phyloP scores from a whole-genome alignment of 305 asterid genomes.

The Euphrasia arctica region DNA sequence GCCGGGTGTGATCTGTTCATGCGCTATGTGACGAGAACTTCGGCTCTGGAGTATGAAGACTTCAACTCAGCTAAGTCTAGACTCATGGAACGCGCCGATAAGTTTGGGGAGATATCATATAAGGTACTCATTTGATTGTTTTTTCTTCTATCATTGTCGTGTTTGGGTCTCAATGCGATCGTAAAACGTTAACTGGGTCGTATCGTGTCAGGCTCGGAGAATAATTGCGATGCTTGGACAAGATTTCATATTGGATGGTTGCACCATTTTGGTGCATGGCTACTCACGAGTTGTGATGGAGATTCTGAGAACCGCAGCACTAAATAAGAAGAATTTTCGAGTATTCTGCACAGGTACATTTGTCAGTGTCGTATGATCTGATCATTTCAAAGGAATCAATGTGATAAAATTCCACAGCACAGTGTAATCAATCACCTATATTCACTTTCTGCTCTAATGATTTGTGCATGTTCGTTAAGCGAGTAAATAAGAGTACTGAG shows the following conservation, averaged over 20 bases:
- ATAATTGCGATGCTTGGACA: constrained; percentile 88
- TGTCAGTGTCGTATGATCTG: neutral
- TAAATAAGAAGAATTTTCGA: constrained; percentile 62
- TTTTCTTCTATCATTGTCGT: constrained; percentile 14
- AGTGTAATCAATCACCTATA: neutral
- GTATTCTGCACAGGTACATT: constrained; percentile 75
- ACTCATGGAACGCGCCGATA: constrained; percentile 92
- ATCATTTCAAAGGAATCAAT: constrained; percentile 14
- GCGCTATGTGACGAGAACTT: constrained; percentile 92
- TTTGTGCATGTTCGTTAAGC: neutral
- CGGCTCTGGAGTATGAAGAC: constrained; percentile 85
- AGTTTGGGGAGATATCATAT: constrained; percentile 86
- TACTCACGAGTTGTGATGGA: constrained; percentile 90
- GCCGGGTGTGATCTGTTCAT: constrained; percentile 93
- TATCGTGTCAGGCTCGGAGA: constrained; percentile 62
- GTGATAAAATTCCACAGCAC: constrained; percentile 4
- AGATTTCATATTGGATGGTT: constrained; percentile 89
- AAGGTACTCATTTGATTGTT: constrained; percentile 42
- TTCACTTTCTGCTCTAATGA: neutral
- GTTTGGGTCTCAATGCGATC: constrained; percentile 6
- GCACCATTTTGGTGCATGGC: constrained; percentile 95
- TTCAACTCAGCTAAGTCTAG: constrained; percentile 82
- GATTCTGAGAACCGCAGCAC: constrained; percentile 75
- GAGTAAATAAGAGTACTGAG: neutral
- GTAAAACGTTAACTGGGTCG: constrained; percentile 5